phyloP scores from a whole-genome alignment of 495 filamentous ascomycete species.

The Saxophila tyrrhenica region DNA sequence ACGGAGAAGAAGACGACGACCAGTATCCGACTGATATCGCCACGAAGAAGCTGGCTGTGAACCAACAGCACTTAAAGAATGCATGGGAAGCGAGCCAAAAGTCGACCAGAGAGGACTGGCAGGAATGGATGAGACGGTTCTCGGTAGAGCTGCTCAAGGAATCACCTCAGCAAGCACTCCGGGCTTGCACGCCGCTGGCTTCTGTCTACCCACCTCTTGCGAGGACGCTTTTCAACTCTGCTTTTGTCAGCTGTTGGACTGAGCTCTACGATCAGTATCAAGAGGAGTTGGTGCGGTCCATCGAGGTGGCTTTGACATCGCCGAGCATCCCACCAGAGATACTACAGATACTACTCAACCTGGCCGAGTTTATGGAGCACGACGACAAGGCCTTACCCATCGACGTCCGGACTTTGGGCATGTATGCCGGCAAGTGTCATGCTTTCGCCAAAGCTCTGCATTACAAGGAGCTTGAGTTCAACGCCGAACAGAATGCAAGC shows the following conservation, averaged over 20 bases:
- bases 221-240: slow-evolving; percentile 92
- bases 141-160: slow-evolving; percentile 92
- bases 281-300: slow-evolving; percentile 87
- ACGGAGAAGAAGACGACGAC: slow-evolving; percentile 68
- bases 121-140: slow-evolving; percentile 95
- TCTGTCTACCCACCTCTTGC: slow-evolving; percentile 83
- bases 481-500: slow-evolving; percentile 90
- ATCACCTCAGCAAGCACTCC: slow-evolving; percentile 84
- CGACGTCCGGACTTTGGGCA: slow-evolving; percentile 83
- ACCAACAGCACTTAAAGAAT: slow-evolving; percentile 91
- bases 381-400: slow-evolving; percentile 97
- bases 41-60: slow-evolving; percentile 88
- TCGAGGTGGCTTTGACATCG: slow-evolving; percentile 87
- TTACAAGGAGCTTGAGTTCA: slow-evolving; percentile 97
- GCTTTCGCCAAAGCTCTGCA: slow-evolving; percentile 96
- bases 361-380: slow-evolving; percentile 99
- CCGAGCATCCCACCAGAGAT: slow-evolving; percentile 91
- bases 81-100: slow-evolving; percentile 95
- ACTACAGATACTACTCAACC: slow-evolving; percentile 83
- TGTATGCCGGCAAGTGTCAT: slow-evolving; percentile 89
- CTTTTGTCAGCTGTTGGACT: slow-evolving; percentile 98
- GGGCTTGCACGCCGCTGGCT: slow-evolving; percentile 84
- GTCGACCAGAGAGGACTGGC: slow-evolving; percentile 95
- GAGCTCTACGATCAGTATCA: slow-evolving; percentile 91
- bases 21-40: slow-evolving; percentile 66